Base-by-base conservation (phyloP, 1,139 yeast species). In the Zygoascus sp. region DNA sequence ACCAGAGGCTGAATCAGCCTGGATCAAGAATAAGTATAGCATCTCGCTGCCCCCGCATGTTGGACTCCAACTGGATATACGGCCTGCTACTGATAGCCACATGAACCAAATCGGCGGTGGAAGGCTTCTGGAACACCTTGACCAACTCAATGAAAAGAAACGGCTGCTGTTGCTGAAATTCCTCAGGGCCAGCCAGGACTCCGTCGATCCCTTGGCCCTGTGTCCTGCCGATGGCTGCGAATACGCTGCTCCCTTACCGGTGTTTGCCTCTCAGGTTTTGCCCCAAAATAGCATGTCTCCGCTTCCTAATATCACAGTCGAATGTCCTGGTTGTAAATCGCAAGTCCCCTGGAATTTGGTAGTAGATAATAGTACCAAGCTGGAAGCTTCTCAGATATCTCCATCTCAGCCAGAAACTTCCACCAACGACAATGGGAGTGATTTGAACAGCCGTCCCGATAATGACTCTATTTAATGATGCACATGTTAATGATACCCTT, bases 21-120 rank as follows among this genome's bases (percentile, higher is more conserved):
- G 67, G 67, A 39, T 39, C 4, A 44, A 40, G 38, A 63, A 63
- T 45, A 55, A 53, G 44, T 60, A 53, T 49, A 45, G 49, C 13
- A 40, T 61, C 5, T 50, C 48, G 2, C 28, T 51, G 2, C 59
- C 59, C 3, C 45, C 38, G 5, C 52, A 51, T 41, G 46, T 55
- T 5, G 32, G 32, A 3, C 47, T 58, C 23, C 49, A 48, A 13
- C 40, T 42, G 3, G 61, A 57, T 45, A 13, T 50, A 15, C 46
- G 40, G 15, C 23, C 13, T n/a, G 3, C 28, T 3, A 5, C 7
- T 3, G 36, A 20, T 5, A 21, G 13, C 6, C 19, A 34, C n/a
- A 35, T 16, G 15, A 43, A 47, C 37, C 36, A 46, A 11, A 44
- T 56, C 21, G 57, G 58, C 3, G 54, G 58, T 5, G 42, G 37